Evolutionary conservation across 805 yeast genomes (phyloP).

Genomic region (Cyberlindnera mrakii): DNA sequence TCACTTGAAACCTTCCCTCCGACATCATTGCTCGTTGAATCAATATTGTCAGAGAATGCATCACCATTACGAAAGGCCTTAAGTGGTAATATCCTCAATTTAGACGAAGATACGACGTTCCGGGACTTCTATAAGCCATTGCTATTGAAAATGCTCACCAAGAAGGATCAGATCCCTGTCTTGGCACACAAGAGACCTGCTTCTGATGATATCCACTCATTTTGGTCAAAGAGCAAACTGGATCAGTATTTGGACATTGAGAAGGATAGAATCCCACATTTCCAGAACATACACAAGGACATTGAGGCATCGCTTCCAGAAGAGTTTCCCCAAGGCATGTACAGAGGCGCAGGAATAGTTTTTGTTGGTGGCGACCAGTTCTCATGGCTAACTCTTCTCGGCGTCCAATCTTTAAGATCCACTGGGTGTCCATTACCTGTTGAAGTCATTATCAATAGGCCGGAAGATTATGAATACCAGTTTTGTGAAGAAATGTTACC

Average conservation of each 20-base stretch:
- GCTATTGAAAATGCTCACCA: constrained; percentile 7
- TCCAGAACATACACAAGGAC: constrained; percentile 39
- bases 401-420: constrained; percentile 42
- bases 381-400: constrained; percentile 47
- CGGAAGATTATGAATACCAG: constrained; percentile 62
- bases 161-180: constrained; percentile 11
- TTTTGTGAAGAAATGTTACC: constrained; percentile 59
- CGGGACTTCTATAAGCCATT: constrained; percentile 14
- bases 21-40: no score
- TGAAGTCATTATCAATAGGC: constrained; percentile 63
- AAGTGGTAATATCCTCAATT: no score
- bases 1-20: no score
- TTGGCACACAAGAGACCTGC: constrained; percentile 20
- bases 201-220: constrained; percentile 42
- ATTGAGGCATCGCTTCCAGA: constrained; percentile 43
- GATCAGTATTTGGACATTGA: constrained; percentile 16
- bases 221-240: constrained; percentile 32
- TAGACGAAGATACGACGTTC: no score
- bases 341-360: constrained; percentile 18
- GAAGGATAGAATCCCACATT: constrained; percentile 28
- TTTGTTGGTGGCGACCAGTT: constrained; percentile 48
- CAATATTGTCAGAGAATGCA: no score
- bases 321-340: constrained; percentile 15
- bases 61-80: no score
- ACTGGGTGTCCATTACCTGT: constrained; percentile 54